Base-by-base conservation (phyloP, 257 asterid species). In the Solanum clarkiae region DNA sequence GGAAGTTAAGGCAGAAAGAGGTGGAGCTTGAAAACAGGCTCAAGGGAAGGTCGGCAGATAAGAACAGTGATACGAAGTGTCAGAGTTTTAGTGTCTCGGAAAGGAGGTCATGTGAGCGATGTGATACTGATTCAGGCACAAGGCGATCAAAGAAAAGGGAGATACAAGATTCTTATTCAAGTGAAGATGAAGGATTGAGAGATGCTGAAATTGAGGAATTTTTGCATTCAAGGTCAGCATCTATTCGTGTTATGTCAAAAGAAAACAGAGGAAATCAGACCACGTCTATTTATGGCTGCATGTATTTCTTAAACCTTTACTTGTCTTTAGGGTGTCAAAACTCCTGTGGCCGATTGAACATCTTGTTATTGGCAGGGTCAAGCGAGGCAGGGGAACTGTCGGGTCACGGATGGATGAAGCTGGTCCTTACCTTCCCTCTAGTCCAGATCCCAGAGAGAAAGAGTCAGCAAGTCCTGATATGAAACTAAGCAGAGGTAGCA, bases 341-440 rank as follows among this genome's bases (percentile, higher is more conserved):
- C 85, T 69, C 36, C 18, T 6, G 1, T 15, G 57, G 5, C 84
- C 2, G 22, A 59, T 49, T 29, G 26, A 84, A 54, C 16, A 6
- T 59, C 22, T 83, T 90, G 18, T 20, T 14, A 57, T 81, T 86
- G 89, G 70, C 90, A 97, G 99, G 89, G 85, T 82, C 83, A 95
- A 97, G 91, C 91, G 99, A 69, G 99, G 99, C 32, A 92, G 98
- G 86, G 99, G 98, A n/a, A 91, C 94, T 24, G 87, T 97, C 81
- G 99, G 99, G 70, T 95, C 99, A 44, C 90, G 98, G 79, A 94
- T 97, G 98, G 99, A 97, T 85, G 99, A 94, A 92, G 87, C 97
- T 14, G 98, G 98, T 32, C 98, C 98, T 3, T 95, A 92, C 88
- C 95, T 92, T 86, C 91, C 94, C 45, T 83, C 87, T 75, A 49